Evolutionary conservation across 2,329 filamentous ascomycete species (phyloP).

Genomic region (Penicillium sp.): DNA sequence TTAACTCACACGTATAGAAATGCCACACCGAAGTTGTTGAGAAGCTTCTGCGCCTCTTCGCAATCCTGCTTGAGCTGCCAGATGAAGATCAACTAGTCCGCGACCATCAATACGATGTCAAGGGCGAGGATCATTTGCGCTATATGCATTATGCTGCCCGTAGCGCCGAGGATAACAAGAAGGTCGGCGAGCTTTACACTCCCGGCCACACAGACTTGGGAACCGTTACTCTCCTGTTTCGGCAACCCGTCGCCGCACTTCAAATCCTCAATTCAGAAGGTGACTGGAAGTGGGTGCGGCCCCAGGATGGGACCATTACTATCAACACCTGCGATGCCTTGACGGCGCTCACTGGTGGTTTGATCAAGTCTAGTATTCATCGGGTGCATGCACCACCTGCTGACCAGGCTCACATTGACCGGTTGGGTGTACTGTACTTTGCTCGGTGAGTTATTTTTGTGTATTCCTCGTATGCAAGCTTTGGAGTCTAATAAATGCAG

Average conservation of each 20-base stretch:
- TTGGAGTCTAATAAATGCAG: slow-evolving; percentile 12
- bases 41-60: slow-evolving; percentile 58
- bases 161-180: slow-evolving; percentile 48
- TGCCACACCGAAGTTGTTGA: slow-evolving; percentile 34
- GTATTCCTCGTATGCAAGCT: accelerated
- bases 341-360: slow-evolving; percentile 50
- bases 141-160: slow-evolving; percentile 61
- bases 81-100: slow-evolving; percentile 57
- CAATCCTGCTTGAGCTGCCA: slow-evolving; percentile 59
- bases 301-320: slow-evolving; percentile 51
- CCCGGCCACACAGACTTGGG: slow-evolving; percentile 58
- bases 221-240: slow-evolving; percentile 56
- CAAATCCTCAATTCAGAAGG: slow-evolving; percentile 54
- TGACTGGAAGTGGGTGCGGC: slow-evolving; percentile 52
- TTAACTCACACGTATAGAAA: slow-evolving; percentile 19
- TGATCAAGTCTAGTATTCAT: slow-evolving; percentile 52
- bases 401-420: slow-evolving; percentile 48
- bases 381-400: slow-evolving; percentile 50
- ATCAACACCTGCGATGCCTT: slow-evolving; percentile 54
- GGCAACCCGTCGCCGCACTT: slow-evolving; percentile 57
- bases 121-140: slow-evolving; percentile 60
- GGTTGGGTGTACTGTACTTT: slow-evolving; percentile 47
- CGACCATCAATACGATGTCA: slow-evolving; percentile 58
- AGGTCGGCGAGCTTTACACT: slow-evolving; percentile 45
- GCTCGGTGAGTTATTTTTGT: slow-evolving; percentile 35